phyloP scores from a whole-genome alignment of 768 basidiomycete species.

The Lyophyllum atratum region DNA sequence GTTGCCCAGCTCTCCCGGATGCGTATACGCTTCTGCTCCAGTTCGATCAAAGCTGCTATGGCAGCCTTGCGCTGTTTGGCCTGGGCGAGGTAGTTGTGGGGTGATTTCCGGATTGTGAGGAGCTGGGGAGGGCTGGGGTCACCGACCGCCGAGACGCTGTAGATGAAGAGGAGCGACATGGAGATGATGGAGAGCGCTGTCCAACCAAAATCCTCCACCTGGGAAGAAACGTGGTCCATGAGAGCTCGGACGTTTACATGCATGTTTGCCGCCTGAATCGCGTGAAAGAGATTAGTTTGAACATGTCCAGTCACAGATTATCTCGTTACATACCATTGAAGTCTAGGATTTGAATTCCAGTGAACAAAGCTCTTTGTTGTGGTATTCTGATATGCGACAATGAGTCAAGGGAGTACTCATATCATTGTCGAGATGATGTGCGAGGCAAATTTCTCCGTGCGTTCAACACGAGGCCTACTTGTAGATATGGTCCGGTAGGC shows the following conservation, averaged over 20 bases:
- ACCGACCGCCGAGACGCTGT: slow-evolving; percentile 13
- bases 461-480: background rate
- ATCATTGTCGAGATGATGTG: background rate
- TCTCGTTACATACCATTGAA: background rate
- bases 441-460: background rate
- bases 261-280: background rate
- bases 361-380: background rate
- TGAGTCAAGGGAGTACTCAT: background rate
- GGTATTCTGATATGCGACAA: background rate
- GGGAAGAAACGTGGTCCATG: slow-evolving; percentile 6
- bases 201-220: slow-evolving; percentile 16
- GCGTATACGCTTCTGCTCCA: slow-evolving; percentile 21
- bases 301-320: background rate
- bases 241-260: background rate
- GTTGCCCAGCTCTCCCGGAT: slow-evolving; percentile 15
- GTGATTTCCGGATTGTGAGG: background rate
- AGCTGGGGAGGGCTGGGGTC: slow-evolving; percentile 1
- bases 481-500: background rate
- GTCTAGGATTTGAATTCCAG: background rate
- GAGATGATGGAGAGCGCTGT: slow-evolving; percentile 14
- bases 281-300: background rate
- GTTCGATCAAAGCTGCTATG: slow-evolving; percentile 19
- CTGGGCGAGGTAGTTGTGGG: slow-evolving; percentile 20
- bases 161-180: slow-evolving; percentile 15
- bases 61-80: slow-evolving; percentile 20